Evolutionary conservation across 2,329 filamentous ascomycete species (phyloP).

Genomic region (Sphaerulina musiva): DNA sequence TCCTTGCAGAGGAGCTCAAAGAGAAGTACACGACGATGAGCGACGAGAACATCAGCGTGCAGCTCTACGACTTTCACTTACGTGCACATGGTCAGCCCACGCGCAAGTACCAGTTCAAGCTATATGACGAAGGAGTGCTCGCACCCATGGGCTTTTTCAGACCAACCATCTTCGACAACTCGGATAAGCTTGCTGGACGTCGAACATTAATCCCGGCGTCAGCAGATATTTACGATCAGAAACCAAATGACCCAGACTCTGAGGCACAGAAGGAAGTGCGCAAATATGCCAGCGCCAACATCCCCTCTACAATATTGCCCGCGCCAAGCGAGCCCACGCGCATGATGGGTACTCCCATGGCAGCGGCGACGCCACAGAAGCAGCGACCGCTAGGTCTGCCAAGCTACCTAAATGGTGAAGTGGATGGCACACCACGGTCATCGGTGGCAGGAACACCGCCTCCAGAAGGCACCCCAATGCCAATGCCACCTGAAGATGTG

Average conservation of each 20-base stretch:
- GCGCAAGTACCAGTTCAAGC: conserved; percentile 90
- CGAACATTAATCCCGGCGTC: conserved; percentile 79
- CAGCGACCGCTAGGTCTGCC: conserved; percentile 56
- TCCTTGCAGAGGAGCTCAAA: conserved; percentile 93
- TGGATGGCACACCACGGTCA: conserved; percentile 70
- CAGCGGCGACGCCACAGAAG: conserved; percentile 27
- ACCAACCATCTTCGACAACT: conserved; percentile 78
- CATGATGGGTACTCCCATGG: conserved; percentile 23
- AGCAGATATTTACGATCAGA: conserved; percentile 87
- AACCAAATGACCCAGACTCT: conserved; percentile 84
- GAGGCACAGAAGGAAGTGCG: conserved; percentile 68
- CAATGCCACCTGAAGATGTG: conserved; percentile 54
- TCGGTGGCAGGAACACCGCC: conserved; percentile 83
- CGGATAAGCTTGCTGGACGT: conserved; percentile 68
- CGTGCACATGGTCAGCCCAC: conserved; percentile 83
- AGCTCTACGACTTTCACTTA: conserved; percentile 83
- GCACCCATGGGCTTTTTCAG: conserved; percentile 93
- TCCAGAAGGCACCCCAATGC: conserved; percentile 68
- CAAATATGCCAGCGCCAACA: conserved; percentile 43
- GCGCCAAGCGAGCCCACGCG: conserved; percentile 43
- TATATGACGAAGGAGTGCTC: conserved; percentile 92
- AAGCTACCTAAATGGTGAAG: conserved; percentile 58
- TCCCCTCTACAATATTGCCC: conserved; percentile 37
- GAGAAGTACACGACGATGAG: conserved; percentile 87
- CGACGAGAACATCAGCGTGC: conserved; percentile 81